Conservation (phyloP, 305 asterid species). For the Fraxinus nigra region DNA sequence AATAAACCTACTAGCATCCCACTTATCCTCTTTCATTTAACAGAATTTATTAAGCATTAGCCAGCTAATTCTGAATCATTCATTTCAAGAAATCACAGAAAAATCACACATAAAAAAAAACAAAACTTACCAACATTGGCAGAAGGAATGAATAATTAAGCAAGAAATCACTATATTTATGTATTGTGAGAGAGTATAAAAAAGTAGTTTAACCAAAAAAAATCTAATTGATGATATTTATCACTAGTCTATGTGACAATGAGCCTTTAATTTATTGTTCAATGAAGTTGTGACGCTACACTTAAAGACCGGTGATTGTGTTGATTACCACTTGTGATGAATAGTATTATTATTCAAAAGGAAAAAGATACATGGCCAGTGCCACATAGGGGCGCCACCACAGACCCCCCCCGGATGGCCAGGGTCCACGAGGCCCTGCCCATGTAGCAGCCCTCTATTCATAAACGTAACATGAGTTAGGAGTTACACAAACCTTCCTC, state of each 20-base stretch:
- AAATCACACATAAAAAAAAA: neutral
- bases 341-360: too few relatives aligned
- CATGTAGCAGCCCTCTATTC: too few relatives aligned
- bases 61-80: neutral
- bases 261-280: neutral
- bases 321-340: too few relatives aligned
- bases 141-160: neutral
- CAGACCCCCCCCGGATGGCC: too few relatives aligned
- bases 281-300: neutral
- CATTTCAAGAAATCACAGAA: neutral
- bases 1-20: neutral
- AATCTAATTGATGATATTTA: too few relatives aligned
- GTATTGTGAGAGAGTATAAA: neutral
- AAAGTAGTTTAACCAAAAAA: neutral
- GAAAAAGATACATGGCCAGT: too few relatives aligned
- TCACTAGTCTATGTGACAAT: neutral
- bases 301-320: too few relatives aligned
- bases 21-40: neutral
- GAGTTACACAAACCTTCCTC: constrained; percentile 12
- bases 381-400: too few relatives aligned
- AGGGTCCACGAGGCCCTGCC: too few relatives aligned
- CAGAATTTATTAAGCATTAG: neutral
- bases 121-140: neutral
- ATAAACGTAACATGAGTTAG: neutral
- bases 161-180: neutral